These are phyloP conservation scores for Linnemannia elongata DNA, from an alignment of 192 early-diverging fungal genomes.

Conservation along the genomic window DNA sequence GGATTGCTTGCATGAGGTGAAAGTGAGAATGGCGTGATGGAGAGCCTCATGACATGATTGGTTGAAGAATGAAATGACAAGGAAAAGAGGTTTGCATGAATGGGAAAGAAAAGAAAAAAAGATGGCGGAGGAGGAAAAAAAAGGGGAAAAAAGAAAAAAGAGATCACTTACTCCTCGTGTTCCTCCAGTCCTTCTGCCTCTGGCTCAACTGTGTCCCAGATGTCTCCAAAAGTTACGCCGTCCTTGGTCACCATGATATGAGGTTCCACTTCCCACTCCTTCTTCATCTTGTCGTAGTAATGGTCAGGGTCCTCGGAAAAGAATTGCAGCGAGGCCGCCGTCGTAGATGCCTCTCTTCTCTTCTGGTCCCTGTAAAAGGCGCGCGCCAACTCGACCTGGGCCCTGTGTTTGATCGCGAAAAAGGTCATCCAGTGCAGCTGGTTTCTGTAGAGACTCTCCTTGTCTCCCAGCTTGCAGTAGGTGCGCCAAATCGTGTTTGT, in stretches of 20 bases:
- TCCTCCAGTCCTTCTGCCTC: neutral
- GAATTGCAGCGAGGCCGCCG: no score
- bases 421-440: conserved; percentile 3
- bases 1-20: no score
- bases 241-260: neutral
- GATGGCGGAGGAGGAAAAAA: neutral
- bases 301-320: no score
- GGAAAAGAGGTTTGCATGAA: no score
- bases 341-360: neutral
- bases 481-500: conserved; percentile 5
- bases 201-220: neutral
- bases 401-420: neutral
- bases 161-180: neutral
- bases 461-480: conserved; percentile 17
- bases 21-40: no score
- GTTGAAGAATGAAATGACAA: no score
- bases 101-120: neutral
- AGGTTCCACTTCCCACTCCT: neutral
- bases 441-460: neutral
- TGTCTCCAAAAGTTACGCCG: neutral
- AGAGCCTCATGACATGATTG: no score
- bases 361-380: neutral
- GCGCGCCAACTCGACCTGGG: neutral
- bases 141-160: neutral
- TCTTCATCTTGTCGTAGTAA: neutral